A percentile compares a stretch with the other conserved stretches of the same genome.
phyloP scores from a whole-genome alignment of 164 flowering plant species.

The grape (Vitis vinifera) region ASM3070453v1 NC_081822.1:26450001-26450500 shows the following conservation, averaged over 20 bases:
- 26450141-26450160: constrained; percentile 98
- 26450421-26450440: constrained; percentile 99
- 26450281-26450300: constrained; percentile 57
- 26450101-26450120: constrained; percentile 96
- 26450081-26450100: too few relatives aligned
- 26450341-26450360: constrained; percentile 97
- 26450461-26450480: constrained; percentile 94
- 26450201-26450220: constrained; percentile 99
- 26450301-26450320: constrained; percentile 58
- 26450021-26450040: too few relatives aligned
- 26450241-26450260: constrained; percentile 93
- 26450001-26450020: too few relatives aligned
- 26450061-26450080: too few relatives aligned
- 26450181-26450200: constrained; percentile 98
- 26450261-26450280: constrained; percentile 59
- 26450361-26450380: constrained; percentile 94
- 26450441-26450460: constrained; percentile 84
- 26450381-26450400: constrained; percentile 95
- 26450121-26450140: constrained; percentile 95
- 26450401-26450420: constrained; percentile 85
- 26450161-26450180: constrained; percentile 99
- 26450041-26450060: too few relatives aligned
- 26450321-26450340: constrained; percentile 58
- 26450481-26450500: constrained; percentile 95
- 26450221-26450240: constrained; percentile 99